Percentiles rank a stretch among this genome's conserved stretches.
phyloP scores from a whole-genome alignment of 176 grass and related monocot species.

The Microstegium vimineum region DNA sequence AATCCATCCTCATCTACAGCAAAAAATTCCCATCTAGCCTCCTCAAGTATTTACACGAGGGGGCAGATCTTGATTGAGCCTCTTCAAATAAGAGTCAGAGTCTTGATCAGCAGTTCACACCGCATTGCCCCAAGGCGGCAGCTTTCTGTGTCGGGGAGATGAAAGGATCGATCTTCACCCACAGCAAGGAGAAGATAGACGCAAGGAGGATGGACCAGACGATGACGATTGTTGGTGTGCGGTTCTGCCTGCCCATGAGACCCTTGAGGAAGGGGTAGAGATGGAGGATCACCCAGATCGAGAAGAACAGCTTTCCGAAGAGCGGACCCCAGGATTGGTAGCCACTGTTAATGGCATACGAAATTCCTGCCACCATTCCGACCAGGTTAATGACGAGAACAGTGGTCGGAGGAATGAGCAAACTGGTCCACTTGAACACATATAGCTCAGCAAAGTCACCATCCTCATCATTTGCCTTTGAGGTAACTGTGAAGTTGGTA shows the following conservation, averaged over 20 bases:
- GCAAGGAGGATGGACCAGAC: slow-evolving; percentile 95
- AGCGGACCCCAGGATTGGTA: slow-evolving; percentile 93
- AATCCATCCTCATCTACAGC: slow-evolving; percentile 39
- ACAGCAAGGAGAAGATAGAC: slow-evolving; percentile 88
- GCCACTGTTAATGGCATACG: slow-evolving; percentile 89
- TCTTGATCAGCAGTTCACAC: slow-evolving; percentile 73
- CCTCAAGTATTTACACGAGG: slow-evolving; percentile 59
- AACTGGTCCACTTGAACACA: slow-evolving; percentile 93
- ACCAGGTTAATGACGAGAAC: slow-evolving; percentile 87
- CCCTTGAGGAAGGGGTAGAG: slow-evolving; percentile 96
- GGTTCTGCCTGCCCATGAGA: slow-evolving; percentile 89
- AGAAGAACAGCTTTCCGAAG: slow-evolving; percentile 91
- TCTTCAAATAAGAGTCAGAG: background rate
- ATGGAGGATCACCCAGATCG: slow-evolving; percentile 98
- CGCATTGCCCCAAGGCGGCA: slow-evolving; percentile 55
- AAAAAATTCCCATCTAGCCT: slow-evolving; percentile 41
- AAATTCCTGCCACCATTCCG: slow-evolving; percentile 89
- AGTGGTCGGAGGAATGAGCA: slow-evolving; percentile 83
- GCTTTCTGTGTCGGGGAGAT: slow-evolving; percentile 65
- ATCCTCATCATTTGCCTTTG: slow-evolving; percentile 86
- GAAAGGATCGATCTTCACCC: slow-evolving; percentile 91
- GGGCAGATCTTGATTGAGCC: slow-evolving; percentile 30
- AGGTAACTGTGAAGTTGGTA: slow-evolving; percentile 96
- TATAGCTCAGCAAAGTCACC: slow-evolving; percentile 90
- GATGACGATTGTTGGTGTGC: slow-evolving; percentile 86